A percentile compares a stretch with the other conserved stretches of the same genome.
Conservation (phyloP, 208 protist genomes). For the Acanthamoeba sp. region DNA sequence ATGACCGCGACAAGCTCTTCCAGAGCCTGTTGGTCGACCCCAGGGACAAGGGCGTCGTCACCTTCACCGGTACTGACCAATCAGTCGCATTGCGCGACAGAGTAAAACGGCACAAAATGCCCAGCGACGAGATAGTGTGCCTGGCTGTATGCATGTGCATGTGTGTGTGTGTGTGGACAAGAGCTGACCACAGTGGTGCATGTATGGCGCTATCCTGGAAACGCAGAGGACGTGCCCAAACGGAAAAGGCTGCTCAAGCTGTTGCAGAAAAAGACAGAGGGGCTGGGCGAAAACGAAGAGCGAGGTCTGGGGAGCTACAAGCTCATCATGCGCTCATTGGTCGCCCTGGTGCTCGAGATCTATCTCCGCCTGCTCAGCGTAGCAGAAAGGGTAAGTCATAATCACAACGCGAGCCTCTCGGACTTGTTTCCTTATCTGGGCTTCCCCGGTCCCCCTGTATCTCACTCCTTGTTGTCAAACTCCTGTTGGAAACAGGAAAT, state of each 20-base stretch:
- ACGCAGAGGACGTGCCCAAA: background rate
- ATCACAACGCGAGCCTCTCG: background rate
- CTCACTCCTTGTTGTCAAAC: too few species aligned
- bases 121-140: background rate
- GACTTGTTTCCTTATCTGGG: too few species aligned
- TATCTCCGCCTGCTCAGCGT: background rate
- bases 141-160: background rate
- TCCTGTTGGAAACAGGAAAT: constrained; percentile 9
- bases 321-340: background rate
- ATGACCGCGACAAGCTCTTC: constrained; percentile 36
- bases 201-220: background rate
- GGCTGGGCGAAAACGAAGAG: background rate
- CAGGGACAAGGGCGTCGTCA: background rate
- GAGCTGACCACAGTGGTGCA: background rate
- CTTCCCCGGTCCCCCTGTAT: too few species aligned
- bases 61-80: constrained; percentile 31
- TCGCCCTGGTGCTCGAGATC: background rate
- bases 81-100: too few species aligned
- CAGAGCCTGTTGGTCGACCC: constrained; percentile 25
- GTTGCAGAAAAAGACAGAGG: background rate
- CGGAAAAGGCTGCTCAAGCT: constrained; percentile 4
- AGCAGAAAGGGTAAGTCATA: background rate
- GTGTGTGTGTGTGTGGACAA: background rate
- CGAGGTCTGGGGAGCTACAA: background rate
- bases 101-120: background rate